Evolutionary conservation across 495 filamentous ascomycete genomes (phyloP).

Genomic region (Pyrenopolyporus hunteri): DNA sequence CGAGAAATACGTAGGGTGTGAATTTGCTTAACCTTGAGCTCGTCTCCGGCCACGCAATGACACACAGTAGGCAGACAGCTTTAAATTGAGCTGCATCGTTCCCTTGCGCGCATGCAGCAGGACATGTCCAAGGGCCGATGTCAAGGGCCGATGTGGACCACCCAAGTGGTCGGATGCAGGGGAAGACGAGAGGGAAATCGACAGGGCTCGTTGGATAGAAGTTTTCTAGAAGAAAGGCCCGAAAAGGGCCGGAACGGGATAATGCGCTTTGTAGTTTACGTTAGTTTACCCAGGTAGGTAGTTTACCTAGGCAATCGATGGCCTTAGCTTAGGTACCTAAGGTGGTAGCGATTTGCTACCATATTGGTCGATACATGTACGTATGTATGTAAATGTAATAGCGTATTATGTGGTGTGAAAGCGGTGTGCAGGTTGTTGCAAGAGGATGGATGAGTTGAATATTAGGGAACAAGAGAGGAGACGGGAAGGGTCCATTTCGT

Average conservation of each 20-base stretch:
- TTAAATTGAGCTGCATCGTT: constrained; percentile 37
- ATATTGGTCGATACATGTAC: too few relatives aligned
- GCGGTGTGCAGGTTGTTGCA: constrained; percentile 2
- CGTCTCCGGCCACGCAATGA: constrained; percentile 15
- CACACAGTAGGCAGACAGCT: constrained; percentile 20
- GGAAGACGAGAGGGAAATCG: constrained; percentile 4
- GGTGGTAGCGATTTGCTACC: too few relatives aligned
- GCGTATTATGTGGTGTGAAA: neutral
- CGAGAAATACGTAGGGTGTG: constrained; percentile 6
- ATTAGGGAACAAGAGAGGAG: neutral
- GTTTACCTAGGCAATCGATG: too few relatives aligned
- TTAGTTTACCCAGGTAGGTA: too few relatives aligned
- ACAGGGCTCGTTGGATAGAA: constrained; percentile 28
- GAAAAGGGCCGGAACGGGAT: constrained; percentile 21
- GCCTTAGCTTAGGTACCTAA: too few relatives aligned
- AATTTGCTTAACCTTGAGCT: constrained; percentile 5
- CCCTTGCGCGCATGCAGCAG: constrained; percentile 23
- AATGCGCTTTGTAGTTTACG: constrained; percentile 12
- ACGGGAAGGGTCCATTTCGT: too few relatives aligned
- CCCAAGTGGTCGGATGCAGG: constrained; percentile 37
- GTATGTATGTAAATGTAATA: neutral
- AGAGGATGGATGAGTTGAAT: neutral
- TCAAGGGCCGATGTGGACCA: constrained; percentile 28
- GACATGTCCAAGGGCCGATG: constrained; percentile 19
- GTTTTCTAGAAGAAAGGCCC: constrained; percentile 33